Base-by-base conservation (phyloP, 192 early-diverging fungal genomes). In the Coemansia javaensis region DNA sequence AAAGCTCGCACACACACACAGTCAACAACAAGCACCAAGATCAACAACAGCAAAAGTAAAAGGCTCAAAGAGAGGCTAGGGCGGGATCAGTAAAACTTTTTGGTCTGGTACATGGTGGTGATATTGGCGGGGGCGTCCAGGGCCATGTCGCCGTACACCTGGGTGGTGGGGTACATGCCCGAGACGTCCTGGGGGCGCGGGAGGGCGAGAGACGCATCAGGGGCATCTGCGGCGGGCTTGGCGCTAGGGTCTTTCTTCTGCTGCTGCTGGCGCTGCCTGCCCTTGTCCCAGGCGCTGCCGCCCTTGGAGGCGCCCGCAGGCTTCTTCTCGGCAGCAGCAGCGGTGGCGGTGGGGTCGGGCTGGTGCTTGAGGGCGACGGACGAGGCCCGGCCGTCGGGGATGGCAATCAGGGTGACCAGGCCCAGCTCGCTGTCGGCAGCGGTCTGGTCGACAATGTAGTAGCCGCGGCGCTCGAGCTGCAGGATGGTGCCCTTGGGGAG, bases 391-490 rank as follows among this genome's bases (percentile, higher is more conserved):
- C 94, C 94, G 54, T 99, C 97, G 13, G 97, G 97, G 56, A 98
- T 91, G 47, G 55, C 63, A 49, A 94, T 94, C 48, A 99, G 81
- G 15, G 81, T 69, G 13, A 86, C 61, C 15, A 77, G 53, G 8
- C 82, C 79, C 6, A 56, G 48, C 54, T 72, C 71, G 28, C 75
- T 73, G 23, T 62, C 49, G 10, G 63, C 52, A 18, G 75, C 78
- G 2, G 61, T 47, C 63, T 77, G 54, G 64, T 99, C 97, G 20
- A 88, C 75, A 73, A 97, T 98, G 53, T 82, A 98, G 79, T 89
- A 99, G 4, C 97, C 97, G 54, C 82, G 83, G 43, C 97, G 84
- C 80, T 99, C 97, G 22, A 99, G 82, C 81, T 99, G 97, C 38
- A 99, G 89, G 47, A 91, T 90, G 36, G 94, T 85, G 22, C 82